Evolutionary conservation across 2,329 filamentous ascomycete genomes (phyloP).

Genomic region (Epichloe hybrida): DNA sequence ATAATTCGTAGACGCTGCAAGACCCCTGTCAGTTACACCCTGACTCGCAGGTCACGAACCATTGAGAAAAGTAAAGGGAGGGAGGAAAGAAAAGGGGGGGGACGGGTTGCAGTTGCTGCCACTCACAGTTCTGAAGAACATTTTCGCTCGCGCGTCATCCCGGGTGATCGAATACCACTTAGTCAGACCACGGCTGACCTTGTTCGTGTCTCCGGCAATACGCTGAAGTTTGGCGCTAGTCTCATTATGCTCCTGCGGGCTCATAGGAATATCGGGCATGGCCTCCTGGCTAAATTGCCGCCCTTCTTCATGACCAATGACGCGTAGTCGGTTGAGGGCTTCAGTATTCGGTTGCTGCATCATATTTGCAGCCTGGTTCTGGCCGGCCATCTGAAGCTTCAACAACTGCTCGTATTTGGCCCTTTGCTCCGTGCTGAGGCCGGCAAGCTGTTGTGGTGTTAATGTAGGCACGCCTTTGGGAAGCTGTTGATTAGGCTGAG

Average conservation of each 20-base stretch:
- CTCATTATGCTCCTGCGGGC: conserved; percentile 28
- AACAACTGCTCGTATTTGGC: conserved; percentile 28
- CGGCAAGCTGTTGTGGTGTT: conserved; percentile 23
- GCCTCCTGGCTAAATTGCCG: conserved; percentile 24
- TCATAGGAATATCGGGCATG: conserved; percentile 34
- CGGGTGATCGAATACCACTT: conserved; percentile 35
- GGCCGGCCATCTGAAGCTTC: conserved; percentile 17
- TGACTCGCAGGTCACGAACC: not conserved
- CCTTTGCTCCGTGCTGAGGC: conserved; percentile 30
- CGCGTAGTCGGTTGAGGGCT: conserved; percentile 20
- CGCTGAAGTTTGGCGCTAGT: conserved; percentile 29
- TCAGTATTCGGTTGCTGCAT: conserved; percentile 11
- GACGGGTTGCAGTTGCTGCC: not conserved
- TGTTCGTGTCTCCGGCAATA: conserved; percentile 28
- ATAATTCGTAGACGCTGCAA: conserved; percentile 37
- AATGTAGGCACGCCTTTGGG: conserved; percentile 13
- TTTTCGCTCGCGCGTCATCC: conserved; percentile 35
- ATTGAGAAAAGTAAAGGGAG: not conserved
- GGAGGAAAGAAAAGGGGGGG: no score
- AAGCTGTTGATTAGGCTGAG: conserved; percentile 13
- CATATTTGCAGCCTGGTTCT: conserved; percentile 8
- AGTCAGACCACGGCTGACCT: conserved; percentile 29
- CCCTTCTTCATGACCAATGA: conserved; percentile 27
- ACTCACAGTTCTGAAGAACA: conserved; percentile 41
- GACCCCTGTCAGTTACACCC: not conserved